Conservation (phyloP, 73 alveolate genomes). For the Paramecium primaurelia region DNA sequence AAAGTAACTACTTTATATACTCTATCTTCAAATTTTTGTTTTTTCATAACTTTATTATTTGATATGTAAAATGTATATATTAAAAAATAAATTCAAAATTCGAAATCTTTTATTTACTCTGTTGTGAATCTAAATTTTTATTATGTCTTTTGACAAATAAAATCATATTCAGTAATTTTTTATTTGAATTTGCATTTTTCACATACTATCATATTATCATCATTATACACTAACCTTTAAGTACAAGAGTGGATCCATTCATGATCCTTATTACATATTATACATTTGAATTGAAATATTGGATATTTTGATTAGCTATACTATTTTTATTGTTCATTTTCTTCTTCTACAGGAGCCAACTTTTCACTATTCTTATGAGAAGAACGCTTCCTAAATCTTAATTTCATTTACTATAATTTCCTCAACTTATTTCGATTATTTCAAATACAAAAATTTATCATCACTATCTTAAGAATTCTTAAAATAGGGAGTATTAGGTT, state of each 20-base stretch:
- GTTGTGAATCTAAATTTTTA: neutral
- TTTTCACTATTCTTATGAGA: neutral
- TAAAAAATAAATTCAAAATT: neutral
- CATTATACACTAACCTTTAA: neutral
- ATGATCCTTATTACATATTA: neutral
- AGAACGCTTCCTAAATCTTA: neutral
- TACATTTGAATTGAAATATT: neutral
- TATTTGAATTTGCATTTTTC: neutral
- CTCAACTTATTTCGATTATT: neutral
- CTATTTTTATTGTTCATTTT: neutral
- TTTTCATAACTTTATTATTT: neutral
- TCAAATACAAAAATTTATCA: neutral
- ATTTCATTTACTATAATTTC: neutral
- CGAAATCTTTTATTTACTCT: neutral
- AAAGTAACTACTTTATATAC: neutral
- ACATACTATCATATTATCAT: neutral
- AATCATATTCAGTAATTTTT: neutral
- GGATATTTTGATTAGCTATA: neutral
- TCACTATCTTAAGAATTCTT: neutral
- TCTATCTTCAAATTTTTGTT: neutral
- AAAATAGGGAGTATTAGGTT: neutral
- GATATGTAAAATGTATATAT: neutral
- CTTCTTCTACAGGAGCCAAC: neutral
- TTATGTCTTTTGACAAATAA: neutral
- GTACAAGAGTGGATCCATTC: neutral